Evolutionary conservation across 164 flowering plant genomes (phyloP).

Genomic region (Vitis riparia): DNA sequence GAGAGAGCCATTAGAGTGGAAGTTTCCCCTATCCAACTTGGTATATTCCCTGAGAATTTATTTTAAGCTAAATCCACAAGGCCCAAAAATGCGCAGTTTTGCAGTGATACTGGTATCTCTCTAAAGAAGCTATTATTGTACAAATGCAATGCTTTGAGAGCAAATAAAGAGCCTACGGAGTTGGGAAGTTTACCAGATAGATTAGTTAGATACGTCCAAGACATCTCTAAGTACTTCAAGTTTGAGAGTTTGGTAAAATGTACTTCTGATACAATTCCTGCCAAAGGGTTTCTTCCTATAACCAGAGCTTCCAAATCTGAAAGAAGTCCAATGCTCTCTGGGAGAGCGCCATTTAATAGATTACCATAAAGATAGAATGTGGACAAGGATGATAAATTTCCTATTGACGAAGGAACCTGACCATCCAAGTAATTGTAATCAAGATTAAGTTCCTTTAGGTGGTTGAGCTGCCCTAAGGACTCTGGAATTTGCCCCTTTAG

Average conservation of each 20-base stretch:
- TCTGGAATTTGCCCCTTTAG: not conserved
- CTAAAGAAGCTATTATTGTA: not conserved
- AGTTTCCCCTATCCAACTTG: not conserved
- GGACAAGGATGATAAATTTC: not conserved
- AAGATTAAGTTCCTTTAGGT: not conserved
- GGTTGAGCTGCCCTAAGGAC: not conserved
- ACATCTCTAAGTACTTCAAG: too few species aligned
- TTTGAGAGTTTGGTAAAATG: not conserved
- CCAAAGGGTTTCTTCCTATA: not conserved
- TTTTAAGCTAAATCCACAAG: not conserved
- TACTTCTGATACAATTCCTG: not conserved
- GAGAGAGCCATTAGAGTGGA: too few species aligned
- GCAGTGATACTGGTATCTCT: not conserved
- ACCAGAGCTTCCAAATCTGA: not conserved
- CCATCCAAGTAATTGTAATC: not conserved
- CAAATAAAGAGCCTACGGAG: not conserved
- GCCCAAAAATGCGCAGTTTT: not conserved
- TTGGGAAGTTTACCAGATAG: not conserved
- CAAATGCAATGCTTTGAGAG: not conserved
- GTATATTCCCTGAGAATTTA: not conserved
- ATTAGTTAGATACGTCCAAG: too few species aligned
- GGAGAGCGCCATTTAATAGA: not conserved
- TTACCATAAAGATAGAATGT: not conserved
- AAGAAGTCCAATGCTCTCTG: not conserved
- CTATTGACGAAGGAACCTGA: not conserved